phyloP scores from a whole-genome alignment of 2,329 filamentous ascomycete genomes.

The Graphilbum fragrans region DNA sequence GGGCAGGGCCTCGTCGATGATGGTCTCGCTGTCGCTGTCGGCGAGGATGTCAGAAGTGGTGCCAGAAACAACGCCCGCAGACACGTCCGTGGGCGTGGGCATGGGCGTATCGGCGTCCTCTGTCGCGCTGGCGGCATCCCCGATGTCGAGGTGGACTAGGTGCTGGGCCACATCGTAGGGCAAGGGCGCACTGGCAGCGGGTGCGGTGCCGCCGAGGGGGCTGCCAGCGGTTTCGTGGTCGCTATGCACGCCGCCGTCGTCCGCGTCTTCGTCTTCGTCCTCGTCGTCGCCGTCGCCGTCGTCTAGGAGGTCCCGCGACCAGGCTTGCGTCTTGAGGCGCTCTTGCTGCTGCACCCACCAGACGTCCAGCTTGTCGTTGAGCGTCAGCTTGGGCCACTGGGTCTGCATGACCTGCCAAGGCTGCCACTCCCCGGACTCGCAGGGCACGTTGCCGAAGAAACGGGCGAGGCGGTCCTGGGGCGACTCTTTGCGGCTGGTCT shows the following conservation, averaged over 20 bases:
- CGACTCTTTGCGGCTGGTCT: constrained; percentile 27
- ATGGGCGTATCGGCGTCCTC: no score
- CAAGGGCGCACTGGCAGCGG: no score
- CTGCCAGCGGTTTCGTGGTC: neutral
- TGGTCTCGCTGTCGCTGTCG: neutral
- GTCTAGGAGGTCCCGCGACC: constrained; percentile 8
- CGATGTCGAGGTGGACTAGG: no score
- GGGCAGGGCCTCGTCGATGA: neutral
- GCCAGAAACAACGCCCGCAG: no score
- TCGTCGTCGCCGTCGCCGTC: constrained; percentile 15
- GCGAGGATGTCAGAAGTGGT: neutral
- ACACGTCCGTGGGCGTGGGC: no score
- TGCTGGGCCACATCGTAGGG: no score
- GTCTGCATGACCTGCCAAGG: constrained; percentile 32
- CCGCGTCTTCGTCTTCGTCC: constrained; percentile 15
- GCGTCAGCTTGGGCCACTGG: constrained; percentile 25
- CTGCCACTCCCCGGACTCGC: constrained; percentile 24
- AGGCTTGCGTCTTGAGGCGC: constrained; percentile 9
- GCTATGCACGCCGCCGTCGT: constrained; percentile 4
- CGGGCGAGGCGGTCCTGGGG: constrained; percentile 13
- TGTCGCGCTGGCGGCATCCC: no score
- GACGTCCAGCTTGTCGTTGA: constrained; percentile 24
- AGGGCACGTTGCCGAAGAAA: constrained; percentile 21
- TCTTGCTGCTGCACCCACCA: constrained; percentile 17
- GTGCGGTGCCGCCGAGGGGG: no score